phyloP scores from a whole-genome alignment of 495 filamentous ascomycete species.

The Aspergillus nanangensis region DNA sequence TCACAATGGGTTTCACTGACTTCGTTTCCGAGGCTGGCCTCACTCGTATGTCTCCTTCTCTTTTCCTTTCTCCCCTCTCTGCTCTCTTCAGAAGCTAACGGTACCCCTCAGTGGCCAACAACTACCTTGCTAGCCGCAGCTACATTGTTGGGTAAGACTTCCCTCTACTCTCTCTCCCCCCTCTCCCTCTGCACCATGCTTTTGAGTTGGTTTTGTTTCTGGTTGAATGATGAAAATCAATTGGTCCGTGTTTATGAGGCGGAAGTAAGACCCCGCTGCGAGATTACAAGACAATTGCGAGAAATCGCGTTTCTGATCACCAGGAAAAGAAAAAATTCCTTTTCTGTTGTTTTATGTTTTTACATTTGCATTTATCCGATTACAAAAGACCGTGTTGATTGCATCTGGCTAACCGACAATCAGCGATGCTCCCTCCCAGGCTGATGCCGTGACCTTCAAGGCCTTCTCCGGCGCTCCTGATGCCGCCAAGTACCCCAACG shows the following conservation, averaged over 20 bases:
- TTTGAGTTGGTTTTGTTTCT: slow-evolving; percentile 12
- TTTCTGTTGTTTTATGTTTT: slow-evolving; percentile 7
- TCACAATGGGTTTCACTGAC: slow-evolving; percentile 94
- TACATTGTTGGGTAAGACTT: slow-evolving; percentile 85
- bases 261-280: slow-evolving; percentile 93
- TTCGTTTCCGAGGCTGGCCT: slow-evolving; percentile 83
- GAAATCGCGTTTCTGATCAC: slow-evolving; percentile 77
- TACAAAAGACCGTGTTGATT: background rate
- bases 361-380: background rate
- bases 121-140: slow-evolving; percentile 82
- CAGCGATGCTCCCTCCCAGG: slow-evolving; percentile 84
- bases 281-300: slow-evolving; percentile 78
- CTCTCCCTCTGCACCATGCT: slow-evolving; percentile 8
- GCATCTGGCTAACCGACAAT: slow-evolving; percentile 27
- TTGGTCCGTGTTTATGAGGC: slow-evolving; percentile 99
- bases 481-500: slow-evolving; percentile 84
- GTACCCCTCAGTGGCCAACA: slow-evolving; percentile 74
- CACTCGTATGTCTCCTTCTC: slow-evolving; percentile 57
- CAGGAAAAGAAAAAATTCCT: slow-evolving; percentile 10
- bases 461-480: slow-evolving; percentile 71
- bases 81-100: slow-evolving; percentile 29
- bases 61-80: slow-evolving; percentile 14
- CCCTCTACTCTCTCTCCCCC: slow-evolving; percentile 11
- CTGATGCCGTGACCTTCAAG: slow-evolving; percentile 94
- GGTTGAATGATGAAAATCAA: slow-evolving; percentile 75